Evolutionary conservation across 2,329 filamentous ascomycete genomes (phyloP).

Genomic region (Ophiosphaerella narmari): DNA sequence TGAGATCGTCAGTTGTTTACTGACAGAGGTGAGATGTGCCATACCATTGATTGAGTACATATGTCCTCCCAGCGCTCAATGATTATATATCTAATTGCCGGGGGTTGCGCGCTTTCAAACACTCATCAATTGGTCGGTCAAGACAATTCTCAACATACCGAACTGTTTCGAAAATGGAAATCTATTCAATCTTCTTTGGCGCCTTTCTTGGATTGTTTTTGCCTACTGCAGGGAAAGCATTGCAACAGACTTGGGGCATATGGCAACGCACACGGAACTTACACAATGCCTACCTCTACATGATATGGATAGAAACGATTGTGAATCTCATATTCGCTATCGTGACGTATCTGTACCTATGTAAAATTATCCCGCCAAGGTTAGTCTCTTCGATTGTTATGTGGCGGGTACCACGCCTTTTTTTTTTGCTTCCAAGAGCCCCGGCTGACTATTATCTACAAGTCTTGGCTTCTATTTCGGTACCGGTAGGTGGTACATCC

Average conservation of each 20-base stretch:
- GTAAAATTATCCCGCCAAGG: constrained; percentile 42
- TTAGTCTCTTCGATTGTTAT: constrained; percentile 9
- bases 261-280: constrained; percentile 35
- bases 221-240: constrained; percentile 3
- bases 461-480: constrained; percentile 17
- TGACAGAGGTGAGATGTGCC: no score
- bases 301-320: constrained; percentile 54
- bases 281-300: constrained; percentile 44
- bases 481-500: constrained; percentile 1
- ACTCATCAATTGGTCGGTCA: not conserved
- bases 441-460: not conserved
- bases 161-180: constrained; percentile 1
- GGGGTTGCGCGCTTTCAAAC: no score
- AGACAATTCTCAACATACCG: not conserved
- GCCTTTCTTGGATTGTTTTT: constrained; percentile 8
- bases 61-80: no score
- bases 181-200: constrained; percentile 7
- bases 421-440: not conserved
- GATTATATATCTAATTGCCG: no score
- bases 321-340: constrained; percentile 48
- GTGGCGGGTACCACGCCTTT: no score
- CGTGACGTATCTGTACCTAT: constrained; percentile 49
- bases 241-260: constrained; percentile 6
- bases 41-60: no score
- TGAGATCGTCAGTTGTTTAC: no score